Evolutionary conservation across 106 monocot genomes (phyloP).

Genomic region (Dendrobium catenatum): DNA sequence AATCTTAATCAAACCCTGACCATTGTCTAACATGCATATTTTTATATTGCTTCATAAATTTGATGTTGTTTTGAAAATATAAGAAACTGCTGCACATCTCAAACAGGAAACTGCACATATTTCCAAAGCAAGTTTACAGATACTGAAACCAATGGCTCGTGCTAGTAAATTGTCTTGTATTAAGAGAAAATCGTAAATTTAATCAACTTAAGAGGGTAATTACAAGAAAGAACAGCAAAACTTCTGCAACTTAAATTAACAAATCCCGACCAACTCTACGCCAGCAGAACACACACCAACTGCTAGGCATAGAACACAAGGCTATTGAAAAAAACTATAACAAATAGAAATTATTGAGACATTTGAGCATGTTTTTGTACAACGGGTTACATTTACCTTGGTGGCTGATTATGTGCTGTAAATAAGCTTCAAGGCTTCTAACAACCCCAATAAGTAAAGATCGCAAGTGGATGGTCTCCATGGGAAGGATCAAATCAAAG

Average conservation of each 20-base stretch:
- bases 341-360: neutral
- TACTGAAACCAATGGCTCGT: neutral
- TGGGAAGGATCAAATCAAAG: slow-evolving; percentile 48
- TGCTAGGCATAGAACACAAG: neutral
- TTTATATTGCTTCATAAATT: no score
- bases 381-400: slow-evolving; percentile 32
- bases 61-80: no score
- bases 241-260: neutral
- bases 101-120: no score
- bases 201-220: neutral
- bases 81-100: no score
- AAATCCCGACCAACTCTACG: neutral
- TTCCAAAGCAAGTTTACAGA: no score
- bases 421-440: slow-evolving; percentile 52
- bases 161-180: neutral
- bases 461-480: slow-evolving; percentile 58
- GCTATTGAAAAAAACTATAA: neutral
- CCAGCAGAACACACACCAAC: no score
- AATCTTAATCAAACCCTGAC: no score
- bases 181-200: neutral
- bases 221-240: neutral
- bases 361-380: neutral
- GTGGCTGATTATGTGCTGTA: slow-evolving; percentile 36
- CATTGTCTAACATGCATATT: no score
- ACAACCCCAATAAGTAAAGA: slow-evolving; percentile 60